Evolutionary conservation across 2,329 filamentous ascomycete genomes (phyloP).

Genomic region (Pseudogymnoascus sp.): DNA sequence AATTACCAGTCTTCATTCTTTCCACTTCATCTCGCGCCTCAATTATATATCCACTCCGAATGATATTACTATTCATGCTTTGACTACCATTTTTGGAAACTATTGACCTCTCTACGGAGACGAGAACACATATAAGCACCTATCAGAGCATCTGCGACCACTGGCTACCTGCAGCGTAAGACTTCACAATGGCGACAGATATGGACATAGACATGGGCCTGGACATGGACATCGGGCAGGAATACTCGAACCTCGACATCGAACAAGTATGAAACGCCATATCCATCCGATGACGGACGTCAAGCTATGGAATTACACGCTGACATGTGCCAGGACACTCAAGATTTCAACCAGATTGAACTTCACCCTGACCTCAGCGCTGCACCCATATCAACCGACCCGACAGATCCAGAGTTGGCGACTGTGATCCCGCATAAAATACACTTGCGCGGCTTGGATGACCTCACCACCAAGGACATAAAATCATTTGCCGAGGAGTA

Average conservation of each 20-base stretch:
- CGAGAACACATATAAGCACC: neutral
- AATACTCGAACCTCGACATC: slow-evolving; percentile 20
- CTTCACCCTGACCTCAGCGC: neutral
- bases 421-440: slow-evolving; percentile 53
- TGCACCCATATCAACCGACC: neutral
- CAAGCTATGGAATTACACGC: neutral
- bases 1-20: neutral
- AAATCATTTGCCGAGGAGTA: slow-evolving; percentile 66
- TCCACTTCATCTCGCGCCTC: neutral
- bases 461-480: slow-evolving; percentile 73
- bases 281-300: slow-evolving; percentile 26
- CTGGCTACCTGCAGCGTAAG: neutral
- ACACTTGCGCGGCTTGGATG: slow-evolving; percentile 77
- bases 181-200: slow-evolving; percentile 25
- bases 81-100: neutral
- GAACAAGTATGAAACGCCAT: slow-evolving; percentile 1
- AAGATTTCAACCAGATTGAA: neutral
- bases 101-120: neutral
- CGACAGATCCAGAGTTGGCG: neutral
- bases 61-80: neutral
- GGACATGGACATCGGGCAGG: slow-evolving; percentile 43
- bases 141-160: neutral
- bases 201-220: slow-evolving; percentile 75
- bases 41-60: neutral
- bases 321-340: slow-evolving; percentile 4